Conservation (phyloP, 2,329 filamentous ascomycete species). For the Nannizziopsis arthrosporioides region DNA sequence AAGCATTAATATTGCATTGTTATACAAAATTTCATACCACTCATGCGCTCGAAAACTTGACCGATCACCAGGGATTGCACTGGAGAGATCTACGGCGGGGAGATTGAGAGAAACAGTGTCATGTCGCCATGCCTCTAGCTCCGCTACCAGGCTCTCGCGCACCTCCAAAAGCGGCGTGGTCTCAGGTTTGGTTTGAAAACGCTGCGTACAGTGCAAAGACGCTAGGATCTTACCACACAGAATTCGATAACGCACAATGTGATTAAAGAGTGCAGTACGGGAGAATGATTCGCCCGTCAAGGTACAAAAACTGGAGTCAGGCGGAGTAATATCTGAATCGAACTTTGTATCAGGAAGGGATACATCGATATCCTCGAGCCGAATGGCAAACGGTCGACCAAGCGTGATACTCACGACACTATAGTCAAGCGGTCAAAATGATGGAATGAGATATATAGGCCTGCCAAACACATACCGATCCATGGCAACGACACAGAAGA, state of each 20-base stretch:
- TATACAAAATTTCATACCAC: constrained; percentile 36
- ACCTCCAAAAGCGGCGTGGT: constrained; percentile 7
- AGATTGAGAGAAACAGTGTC: constrained; percentile 12
- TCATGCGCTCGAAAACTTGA: constrained; percentile 34
- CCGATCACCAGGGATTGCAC: constrained; percentile 17
- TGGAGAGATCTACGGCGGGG: constrained; percentile 13
- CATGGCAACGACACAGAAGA: constrained; percentile 35
- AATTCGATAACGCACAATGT: constrained; percentile 32
- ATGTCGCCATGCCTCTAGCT: constrained; percentile 20
- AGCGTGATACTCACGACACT: constrained; percentile 26
- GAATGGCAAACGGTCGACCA: constrained; percentile 32
- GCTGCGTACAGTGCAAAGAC: constrained; percentile 21
- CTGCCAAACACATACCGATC: constrained; percentile 24
- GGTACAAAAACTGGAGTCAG: constrained; percentile 11
- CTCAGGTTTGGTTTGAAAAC: constrained; percentile 2
- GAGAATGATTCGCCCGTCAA: constrained; percentile 12
- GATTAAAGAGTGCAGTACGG: constrained; percentile 27
- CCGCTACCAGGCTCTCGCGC: constrained; percentile 10
- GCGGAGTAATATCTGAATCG: constrained; percentile 13
- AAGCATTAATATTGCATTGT: constrained; percentile 35
- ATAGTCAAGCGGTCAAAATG: not conserved
- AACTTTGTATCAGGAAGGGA: constrained; percentile 24
- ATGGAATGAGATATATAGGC: not conserved
- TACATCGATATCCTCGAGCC: constrained; percentile 34
- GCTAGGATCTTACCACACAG: constrained; percentile 33